Conservation (phyloP, 352 stramenopile species). For the Plasmopara halstedii region DNA sequence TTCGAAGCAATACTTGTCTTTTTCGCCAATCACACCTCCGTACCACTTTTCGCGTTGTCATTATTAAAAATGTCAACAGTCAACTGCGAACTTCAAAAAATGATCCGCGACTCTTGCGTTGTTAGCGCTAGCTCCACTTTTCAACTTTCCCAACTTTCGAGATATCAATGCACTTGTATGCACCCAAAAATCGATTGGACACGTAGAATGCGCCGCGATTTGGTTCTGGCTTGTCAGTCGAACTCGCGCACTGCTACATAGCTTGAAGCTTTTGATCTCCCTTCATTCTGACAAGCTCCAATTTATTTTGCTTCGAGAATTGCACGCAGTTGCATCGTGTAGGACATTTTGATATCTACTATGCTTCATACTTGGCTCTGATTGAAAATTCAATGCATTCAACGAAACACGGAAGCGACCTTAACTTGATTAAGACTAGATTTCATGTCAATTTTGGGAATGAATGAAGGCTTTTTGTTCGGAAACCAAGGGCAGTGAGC, state of each 20-base stretch:
- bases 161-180: constrained; percentile 28
- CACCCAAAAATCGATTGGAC: constrained; percentile 17
- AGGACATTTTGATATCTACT: constrained; percentile 4
- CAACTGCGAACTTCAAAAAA: constrained; percentile 5
- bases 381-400: constrained; percentile 42
- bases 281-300: constrained; percentile 22
- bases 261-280: constrained; percentile 19
- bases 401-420: constrained; percentile 27
- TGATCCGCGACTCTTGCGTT: constrained; percentile 11
- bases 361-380: constrained; percentile 29
- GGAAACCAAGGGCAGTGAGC: constrained; percentile 44
- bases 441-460: constrained; percentile 37
- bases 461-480: constrained; percentile 38
- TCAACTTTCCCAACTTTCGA: constrained; percentile 43
- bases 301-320: constrained; percentile 31
- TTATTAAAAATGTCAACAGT: constrained; percentile 4
- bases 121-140: constrained; percentile 32
- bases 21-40: too few species aligned
- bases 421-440: constrained; percentile 35
- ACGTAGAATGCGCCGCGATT: constrained; percentile 22
- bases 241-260: constrained; percentile 16
- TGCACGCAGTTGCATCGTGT: constrained; percentile 50
- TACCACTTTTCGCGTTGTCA: too few species aligned
- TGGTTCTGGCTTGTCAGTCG: constrained; percentile 39
- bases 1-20: too few species aligned